Percentiles rank a stretch among this genome's conserved stretches.
These are phyloP conservation scores for Rhynchospora tenuis DNA, from an alignment of 176 grass and related monocot genomes.

Conservation along the genomic window DNA sequence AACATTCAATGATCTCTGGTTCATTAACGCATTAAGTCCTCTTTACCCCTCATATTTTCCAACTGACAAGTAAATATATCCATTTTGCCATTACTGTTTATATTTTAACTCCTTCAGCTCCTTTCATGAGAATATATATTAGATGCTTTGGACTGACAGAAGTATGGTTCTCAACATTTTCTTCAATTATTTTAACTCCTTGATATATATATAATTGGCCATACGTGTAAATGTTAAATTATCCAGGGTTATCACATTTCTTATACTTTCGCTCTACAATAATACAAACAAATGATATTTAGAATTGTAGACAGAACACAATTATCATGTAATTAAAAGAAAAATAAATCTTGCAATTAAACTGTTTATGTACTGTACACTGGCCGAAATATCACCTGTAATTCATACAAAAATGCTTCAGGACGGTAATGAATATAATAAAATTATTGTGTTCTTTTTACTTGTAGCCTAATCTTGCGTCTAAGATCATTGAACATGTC, in stretches of 20 bases:
- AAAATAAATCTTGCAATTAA: background rate
- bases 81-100: background rate
- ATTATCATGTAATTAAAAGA: background rate
- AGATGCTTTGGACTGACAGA: background rate
- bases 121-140: background rate
- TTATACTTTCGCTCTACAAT: too few relatives aligned
- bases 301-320: background rate
- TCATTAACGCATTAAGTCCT: background rate
- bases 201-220: too few relatives aligned
- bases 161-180: background rate
- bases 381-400: background rate
- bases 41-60: background rate
- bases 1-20: background rate
- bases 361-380: background rate
- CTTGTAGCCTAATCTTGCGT: constrained; percentile 41
- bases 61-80: background rate
- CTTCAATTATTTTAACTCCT: background rate
- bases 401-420: background rate
- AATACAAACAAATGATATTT: too few relatives aligned
- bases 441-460: background rate
- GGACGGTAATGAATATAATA: background rate
- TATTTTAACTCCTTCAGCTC: background rate
- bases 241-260: too few relatives aligned
- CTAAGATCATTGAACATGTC: constrained; percentile 75
- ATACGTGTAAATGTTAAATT: too few relatives aligned